Conservation (phyloP, 768 basidiomycete genomes). For the Leccinum subtestaceum region DNA sequence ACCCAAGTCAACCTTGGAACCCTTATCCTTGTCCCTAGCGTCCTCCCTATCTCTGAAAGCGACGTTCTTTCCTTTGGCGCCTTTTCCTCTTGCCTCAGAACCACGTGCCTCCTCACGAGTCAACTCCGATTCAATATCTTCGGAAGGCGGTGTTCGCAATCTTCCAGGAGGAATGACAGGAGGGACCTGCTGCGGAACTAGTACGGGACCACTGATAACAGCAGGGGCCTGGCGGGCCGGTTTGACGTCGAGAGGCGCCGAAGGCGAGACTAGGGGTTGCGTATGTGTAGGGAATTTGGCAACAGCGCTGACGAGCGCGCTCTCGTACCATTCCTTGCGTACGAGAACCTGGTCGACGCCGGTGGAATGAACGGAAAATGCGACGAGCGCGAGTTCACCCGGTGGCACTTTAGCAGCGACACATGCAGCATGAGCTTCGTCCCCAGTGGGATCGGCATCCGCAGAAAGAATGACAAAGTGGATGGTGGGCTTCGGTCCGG, state of each 20-base stretch:
- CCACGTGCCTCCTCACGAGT: slow-evolving; percentile 55
- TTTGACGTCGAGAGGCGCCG: slow-evolving; percentile 19
- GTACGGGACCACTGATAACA: slow-evolving; percentile 22
- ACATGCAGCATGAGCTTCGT: slow-evolving; percentile 81
- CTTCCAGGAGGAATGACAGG: slow-evolving; percentile 40
- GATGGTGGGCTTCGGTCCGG: slow-evolving; percentile 80
- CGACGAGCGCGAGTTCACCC: slow-evolving; percentile 76
- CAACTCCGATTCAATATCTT: slow-evolving; percentile 69
- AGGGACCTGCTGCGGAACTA: slow-evolving; percentile 15
- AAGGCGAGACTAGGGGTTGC: slow-evolving; percentile 27
- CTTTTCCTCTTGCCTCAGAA: slow-evolving; percentile 50
- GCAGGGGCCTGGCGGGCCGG: slow-evolving; percentile 28
- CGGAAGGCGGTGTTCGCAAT: slow-evolving; percentile 67
- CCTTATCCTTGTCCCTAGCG: slow-evolving; percentile 38
- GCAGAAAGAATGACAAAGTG: slow-evolving; percentile 87
- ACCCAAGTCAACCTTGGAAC: slow-evolving; percentile 24
- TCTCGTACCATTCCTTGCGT: slow-evolving; percentile 80
- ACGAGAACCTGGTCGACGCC: slow-evolving; percentile 88
- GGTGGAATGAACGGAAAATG: slow-evolving; percentile 86
- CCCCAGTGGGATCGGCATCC: slow-evolving; percentile 78
- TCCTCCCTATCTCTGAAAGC: slow-evolving; percentile 62
- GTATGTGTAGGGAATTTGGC: slow-evolving; percentile 59
- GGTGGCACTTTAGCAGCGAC: slow-evolving; percentile 75
- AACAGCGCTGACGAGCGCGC: slow-evolving; percentile 37
- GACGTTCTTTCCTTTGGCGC: slow-evolving; percentile 52